Evolutionary conservation across 768 basidiomycete genomes (phyloP), one percentile per base, ranked within the genome.

Genomic region (Trametes cubensis): DNA sequence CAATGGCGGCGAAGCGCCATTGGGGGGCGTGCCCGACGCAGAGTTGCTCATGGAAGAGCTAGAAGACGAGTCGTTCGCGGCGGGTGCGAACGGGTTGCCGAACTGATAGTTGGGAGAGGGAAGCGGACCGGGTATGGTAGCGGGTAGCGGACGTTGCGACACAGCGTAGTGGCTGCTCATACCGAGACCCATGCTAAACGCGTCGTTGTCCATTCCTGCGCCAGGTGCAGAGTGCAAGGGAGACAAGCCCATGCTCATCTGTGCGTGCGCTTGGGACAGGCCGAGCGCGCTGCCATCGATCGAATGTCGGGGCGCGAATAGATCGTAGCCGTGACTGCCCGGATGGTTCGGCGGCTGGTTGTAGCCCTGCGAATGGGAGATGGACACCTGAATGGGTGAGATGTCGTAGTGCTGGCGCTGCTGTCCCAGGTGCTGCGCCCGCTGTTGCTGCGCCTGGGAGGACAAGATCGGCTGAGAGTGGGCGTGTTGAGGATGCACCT

Each of bases 61-160:
- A 25, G 64, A 60, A 28, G 68, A 66, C 20, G 49, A 45, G 3
- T 20, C n/a, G 40, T 53, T 53, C 21, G 64, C 28, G 28, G 67
- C 54, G 20, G 63, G 58, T 21, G 48, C 64, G 41, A 67, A 64
- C n/a, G 70, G 57, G 42, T 65, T 54, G 7, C 71, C 72, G 63
- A 73, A 73, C 45, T 66, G 69, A 63, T 65, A 73, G 64, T 61
- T 55, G 40, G 69, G 67, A 25, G 67, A 63, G 30, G 72, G 72
- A 21, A 72, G 64, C 25, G 71, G 72, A 15, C 72, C 72, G 15
- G 69, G 67, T 40, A 67, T 48, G 44, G 69, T 64, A 44, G 67
- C 54, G 17, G 51, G 44, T 6, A 64, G 49, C 4, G 62, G 39
- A 25, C 72, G 67, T 39, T 67, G 46, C 10, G 71, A 66, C 21